phyloP scores from a whole-genome alignment of 2,329 filamentous ascomycete species.

The Fusarium sp. region DNA sequence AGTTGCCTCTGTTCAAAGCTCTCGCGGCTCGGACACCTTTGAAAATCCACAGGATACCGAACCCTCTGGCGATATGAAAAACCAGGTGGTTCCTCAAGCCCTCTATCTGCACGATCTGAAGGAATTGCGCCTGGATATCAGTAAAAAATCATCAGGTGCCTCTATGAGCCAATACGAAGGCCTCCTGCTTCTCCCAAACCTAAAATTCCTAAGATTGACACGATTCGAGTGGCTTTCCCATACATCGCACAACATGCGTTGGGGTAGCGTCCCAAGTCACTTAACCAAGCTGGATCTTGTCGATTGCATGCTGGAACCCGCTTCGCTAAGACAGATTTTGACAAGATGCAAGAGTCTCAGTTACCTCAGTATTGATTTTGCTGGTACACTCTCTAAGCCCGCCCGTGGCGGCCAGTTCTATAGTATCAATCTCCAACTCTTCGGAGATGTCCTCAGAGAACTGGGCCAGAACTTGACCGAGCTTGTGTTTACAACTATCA shows the following conservation, averaged over 20 bases:
- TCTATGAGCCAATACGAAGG: neutral
- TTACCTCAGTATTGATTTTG: neutral
- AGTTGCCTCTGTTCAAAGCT: neutral
- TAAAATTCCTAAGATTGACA: neutral
- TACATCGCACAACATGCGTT: neutral
- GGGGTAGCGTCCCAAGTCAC: neutral
- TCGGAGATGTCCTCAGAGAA: constrained; percentile 1
- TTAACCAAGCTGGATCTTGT: neutral
- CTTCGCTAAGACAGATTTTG: neutral
- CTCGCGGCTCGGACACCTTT: neutral
- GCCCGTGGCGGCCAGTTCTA: no score
- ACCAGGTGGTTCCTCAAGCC: neutral
- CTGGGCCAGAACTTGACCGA: neutral
- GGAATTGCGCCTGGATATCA: neutral
- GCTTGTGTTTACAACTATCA: neutral
- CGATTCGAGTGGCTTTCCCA: neutral
- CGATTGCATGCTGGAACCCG: neutral
- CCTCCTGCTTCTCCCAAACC: constrained; percentile 2
- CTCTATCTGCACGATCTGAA: constrained; percentile 6
- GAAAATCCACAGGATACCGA: neutral
- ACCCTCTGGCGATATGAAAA: neutral
- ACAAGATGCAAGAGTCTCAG: constrained; percentile 3
- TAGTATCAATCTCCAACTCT: neutral
- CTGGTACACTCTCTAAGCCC: neutral
- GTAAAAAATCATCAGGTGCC: no score